Evolutionary conservation across 805 yeast genomes (phyloP), one percentile per base, ranked within the genome.

Genomic region (Clavispora vitiphila): DNA sequence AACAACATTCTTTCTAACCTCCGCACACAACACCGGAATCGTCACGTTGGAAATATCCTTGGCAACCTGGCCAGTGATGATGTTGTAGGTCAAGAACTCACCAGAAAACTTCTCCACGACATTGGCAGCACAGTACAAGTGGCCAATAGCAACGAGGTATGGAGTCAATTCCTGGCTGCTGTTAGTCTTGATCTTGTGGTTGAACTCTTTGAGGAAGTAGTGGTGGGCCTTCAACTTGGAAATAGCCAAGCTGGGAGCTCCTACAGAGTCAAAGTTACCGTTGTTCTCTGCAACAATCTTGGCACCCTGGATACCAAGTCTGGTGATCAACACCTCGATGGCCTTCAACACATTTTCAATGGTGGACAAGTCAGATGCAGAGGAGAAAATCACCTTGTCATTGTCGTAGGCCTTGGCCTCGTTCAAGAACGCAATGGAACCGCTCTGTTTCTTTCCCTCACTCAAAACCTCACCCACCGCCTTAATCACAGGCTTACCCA

Each of bases 191-290:
- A 51, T 19, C 31, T 51, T 42, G 31, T 32, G 31, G 32, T 37
- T 30, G 40, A 39, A 51, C 40, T 48, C 53, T 31, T 37, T 27
- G 40, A 51, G 48, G 42, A 50, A 41, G 47, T 50, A 50, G 39
- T 42, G 49, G 46, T 51, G 54, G 5, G 56, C 56, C 47, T 48
- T 50, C 54, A 51, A 48, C 46, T 43, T 50, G 36, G 56, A 46
- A 24, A 51, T 38, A 16, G 51, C 42, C 48, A 51, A 46, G 30
- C 50, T 43, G 9, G 50, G 50, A 6, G 54, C 54, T 9, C 56
- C 54, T 3, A 50, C 53, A 5, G 51, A 40, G 45, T 51, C 56
- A 27, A 44, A 51, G 45, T 49, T 50, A 29, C 44, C 47, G 40
- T 38, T 16, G 40, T 50, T 48, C 37, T 48, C 50, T 9, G 38